These are phyloP conservation scores for Fonsecaea pedrosoi DNA, from an alignment of 2,329 filamentous ascomycete genomes.

Conservation along the genomic window DNA sequence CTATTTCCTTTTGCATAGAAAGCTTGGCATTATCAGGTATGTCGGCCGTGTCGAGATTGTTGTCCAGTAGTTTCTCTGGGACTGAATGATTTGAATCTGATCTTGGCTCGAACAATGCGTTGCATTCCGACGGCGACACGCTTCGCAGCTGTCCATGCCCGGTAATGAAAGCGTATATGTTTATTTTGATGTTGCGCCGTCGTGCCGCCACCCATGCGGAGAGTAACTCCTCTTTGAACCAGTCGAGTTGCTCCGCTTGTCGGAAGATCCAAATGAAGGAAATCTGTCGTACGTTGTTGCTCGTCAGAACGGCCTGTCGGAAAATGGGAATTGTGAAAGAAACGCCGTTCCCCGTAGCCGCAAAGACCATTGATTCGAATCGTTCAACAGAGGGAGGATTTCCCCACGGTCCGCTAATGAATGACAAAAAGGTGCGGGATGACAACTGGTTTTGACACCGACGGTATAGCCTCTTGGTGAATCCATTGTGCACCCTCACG, in stretches of 20 bases:
- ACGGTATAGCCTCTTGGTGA: constrained; percentile 34
- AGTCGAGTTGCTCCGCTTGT: constrained; percentile 28
- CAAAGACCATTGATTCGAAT: constrained; percentile 34
- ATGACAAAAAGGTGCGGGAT: constrained; percentile 20
- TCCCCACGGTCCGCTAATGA: constrained; percentile 35
- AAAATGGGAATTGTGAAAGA: constrained; percentile 61
- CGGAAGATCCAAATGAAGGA: constrained; percentile 36
- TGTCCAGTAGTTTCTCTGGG: neutral
- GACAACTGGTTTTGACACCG: constrained; percentile 16
- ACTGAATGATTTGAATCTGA: neutral
- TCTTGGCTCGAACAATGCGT: constrained; percentile 7
- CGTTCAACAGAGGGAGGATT: constrained; percentile 31
- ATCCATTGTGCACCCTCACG: constrained; percentile 34
- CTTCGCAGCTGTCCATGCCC: neutral
- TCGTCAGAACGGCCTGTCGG: constrained; percentile 24
- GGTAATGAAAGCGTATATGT: constrained; percentile 23
- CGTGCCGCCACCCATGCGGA: constrained; percentile 29
- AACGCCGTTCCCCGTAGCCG: constrained; percentile 54
- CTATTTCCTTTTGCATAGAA: constrained; percentile 2
- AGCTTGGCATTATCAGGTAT: neutral
- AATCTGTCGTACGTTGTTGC: constrained; percentile 27
- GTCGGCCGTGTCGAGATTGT: neutral
- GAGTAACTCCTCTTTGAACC: constrained; percentile 32
- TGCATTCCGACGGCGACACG: constrained; percentile 10
- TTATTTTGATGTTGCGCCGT: constrained; percentile 58